Conservation (phyloP, 2,329 filamentous ascomycete species). For the Canariomyces notabilis region DNA sequence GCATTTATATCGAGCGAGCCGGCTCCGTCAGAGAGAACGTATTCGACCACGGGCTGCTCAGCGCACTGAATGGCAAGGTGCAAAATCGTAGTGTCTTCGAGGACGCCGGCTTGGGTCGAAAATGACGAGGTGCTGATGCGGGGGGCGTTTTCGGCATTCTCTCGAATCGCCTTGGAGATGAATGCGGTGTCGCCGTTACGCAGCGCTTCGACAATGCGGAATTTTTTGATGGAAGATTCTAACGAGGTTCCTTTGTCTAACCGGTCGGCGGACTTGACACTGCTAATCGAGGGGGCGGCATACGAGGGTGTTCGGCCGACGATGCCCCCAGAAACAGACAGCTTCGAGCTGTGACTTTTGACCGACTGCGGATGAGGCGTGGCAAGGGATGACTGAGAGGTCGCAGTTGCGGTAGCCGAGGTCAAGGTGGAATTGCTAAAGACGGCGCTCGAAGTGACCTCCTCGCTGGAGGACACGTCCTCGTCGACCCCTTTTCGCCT, state of each 20-base stretch:
- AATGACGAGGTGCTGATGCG: constrained; percentile 55
- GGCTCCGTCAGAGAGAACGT: constrained; percentile 73
- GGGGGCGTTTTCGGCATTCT: constrained; percentile 50
- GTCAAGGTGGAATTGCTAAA: constrained; percentile 33
- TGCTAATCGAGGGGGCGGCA: constrained; percentile 30
- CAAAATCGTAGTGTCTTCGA: constrained; percentile 84
- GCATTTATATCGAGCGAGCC: constrained; percentile 75
- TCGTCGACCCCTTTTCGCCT: constrained; percentile 49
- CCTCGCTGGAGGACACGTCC: constrained; percentile 32
- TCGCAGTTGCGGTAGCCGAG: constrained; percentile 30
- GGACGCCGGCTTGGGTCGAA: constrained; percentile 38
- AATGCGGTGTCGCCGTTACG: constrained; percentile 85
- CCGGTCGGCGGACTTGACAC: constrained; percentile 29
- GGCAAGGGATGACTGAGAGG: constrained; percentile 31
- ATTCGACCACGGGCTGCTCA: constrained; percentile 87
- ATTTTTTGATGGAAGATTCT: constrained; percentile 91
- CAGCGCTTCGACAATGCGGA: constrained; percentile 88
- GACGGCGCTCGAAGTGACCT: neutral
- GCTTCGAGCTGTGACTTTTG: constrained; percentile 43
- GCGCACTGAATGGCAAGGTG: constrained; percentile 95
- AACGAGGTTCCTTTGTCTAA: constrained; percentile 54
- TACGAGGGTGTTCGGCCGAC: constrained; percentile 39
- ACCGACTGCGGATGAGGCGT: constrained; percentile 34
- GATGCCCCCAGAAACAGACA: constrained; percentile 40
- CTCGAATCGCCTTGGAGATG: constrained; percentile 79